Evolutionary conservation across 2,329 filamentous ascomycete species (phyloP).

Genomic region (Scorias spongiosa): DNA sequence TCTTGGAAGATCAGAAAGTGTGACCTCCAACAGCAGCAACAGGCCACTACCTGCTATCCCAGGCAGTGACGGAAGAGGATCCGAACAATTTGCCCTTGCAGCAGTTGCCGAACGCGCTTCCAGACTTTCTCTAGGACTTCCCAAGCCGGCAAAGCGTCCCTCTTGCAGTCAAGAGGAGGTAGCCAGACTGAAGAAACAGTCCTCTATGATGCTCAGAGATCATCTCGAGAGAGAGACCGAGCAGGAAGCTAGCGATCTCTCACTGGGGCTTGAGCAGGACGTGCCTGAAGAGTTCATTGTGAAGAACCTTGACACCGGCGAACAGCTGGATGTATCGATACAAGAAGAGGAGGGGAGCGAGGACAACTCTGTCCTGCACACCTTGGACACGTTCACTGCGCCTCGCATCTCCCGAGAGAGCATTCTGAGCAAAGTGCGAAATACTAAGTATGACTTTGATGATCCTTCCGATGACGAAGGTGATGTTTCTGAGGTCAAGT

Average conservation of each 20-base stretch:
- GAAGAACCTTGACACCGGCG: conserved; percentile 15
- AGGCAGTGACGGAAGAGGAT: conserved; percentile 38
- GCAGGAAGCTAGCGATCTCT: conserved; percentile 29
- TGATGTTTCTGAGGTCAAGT: conserved; percentile 44
- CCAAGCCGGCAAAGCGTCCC: conserved; percentile 54
- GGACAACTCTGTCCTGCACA: conserved; percentile 20
- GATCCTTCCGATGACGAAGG: conserved; percentile 17
- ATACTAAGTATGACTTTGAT: conserved; percentile 35
- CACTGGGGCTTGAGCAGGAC: background rate
- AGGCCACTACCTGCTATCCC: conserved; percentile 79
- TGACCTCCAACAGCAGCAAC: conserved; percentile 57
- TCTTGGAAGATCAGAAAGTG: conserved; percentile 53
- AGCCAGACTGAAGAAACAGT: conserved; percentile 55
- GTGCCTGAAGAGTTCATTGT: conserved; percentile 12
- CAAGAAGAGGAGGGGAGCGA: conserved; percentile 11
- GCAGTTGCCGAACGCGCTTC: conserved; percentile 59
- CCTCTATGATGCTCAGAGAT: conserved; percentile 68
- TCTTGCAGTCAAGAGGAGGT: conserved; percentile 61
- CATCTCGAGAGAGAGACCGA: conserved; percentile 50
- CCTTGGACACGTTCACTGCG: conserved; percentile 25
- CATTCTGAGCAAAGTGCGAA: conserved; percentile 77
- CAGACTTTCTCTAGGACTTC: conserved; percentile 51
- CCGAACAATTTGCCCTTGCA: conserved; percentile 41
- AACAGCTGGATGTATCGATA: conserved; percentile 9
- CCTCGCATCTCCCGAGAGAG: conserved; percentile 86